Evolutionary conservation across 139 green algal species (phyloP), one percentile per base, ranked within the genome.

Genomic region (Chlamydomonas schloesseri): DNA sequence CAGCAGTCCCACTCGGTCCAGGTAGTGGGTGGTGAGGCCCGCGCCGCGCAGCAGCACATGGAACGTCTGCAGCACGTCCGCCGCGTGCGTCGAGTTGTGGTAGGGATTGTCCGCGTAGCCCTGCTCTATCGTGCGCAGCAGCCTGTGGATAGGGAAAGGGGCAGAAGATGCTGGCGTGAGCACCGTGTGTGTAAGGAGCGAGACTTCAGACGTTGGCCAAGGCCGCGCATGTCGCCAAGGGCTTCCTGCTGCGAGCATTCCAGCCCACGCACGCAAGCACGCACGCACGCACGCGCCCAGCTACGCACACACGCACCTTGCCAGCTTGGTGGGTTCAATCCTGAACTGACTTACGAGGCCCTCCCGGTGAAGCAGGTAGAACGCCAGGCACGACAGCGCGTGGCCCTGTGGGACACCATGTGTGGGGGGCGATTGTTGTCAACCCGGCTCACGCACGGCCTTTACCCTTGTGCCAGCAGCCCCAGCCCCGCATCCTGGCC

Each of bases 41-140:
- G 77, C 26, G 18, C 62, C 77, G 31, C 29, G 77, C 79, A 91
- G 67, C 28, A 93, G 79, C 26, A 89, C 76, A 31, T 94, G 92
- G 50, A 89, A 37, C 47, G 76, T 91, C 62, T 89, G 88, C 26
- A 93, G 80, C 83, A 95, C 92, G 33, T 91, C 87, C 17, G 92
- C 86, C 26, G 87, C 92, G 62, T 95, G 92, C 1, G 88, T 84
- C 23, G 83, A 60, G 88, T 93, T 94, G 81, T 95, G 92, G 84
- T 95, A 95, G 42, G 89, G 90, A 73, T 94, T 93, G 72, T 78
- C 76, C 3, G 72, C 73, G 83, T 96, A 96, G 34, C 88, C 88
- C 31, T 65, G 57, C 82, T 91, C 88, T 2, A 91, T 28, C 0
- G 58, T 33, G 11, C 33, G 73, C 3, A 90, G 81, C n/a, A 85